Evolutionary conservation across 1,284 basidiomycete species (phyloP).

Genomic region (Cryptococcus sp.): DNA sequence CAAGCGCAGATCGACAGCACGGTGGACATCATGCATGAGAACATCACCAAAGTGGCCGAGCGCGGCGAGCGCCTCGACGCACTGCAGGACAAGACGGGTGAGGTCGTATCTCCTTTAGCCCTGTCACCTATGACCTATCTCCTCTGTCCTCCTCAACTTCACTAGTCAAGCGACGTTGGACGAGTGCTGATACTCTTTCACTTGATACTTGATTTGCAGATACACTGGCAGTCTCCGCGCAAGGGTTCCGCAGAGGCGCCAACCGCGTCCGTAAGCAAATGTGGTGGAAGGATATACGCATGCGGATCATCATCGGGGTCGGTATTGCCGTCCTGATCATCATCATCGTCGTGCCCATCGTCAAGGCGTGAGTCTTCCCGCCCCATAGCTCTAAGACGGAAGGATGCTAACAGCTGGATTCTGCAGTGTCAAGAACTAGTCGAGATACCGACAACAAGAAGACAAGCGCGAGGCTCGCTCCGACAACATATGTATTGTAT

Average conservation of each 20-base stretch:
- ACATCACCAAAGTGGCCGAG: conserved; percentile 91
- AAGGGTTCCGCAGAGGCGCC: conserved; percentile 95
- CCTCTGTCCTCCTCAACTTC: too few relatives aligned
- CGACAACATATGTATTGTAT: too few relatives aligned
- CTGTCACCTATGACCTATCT: too few relatives aligned
- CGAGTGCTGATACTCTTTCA: too few relatives aligned
- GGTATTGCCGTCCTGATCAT: conserved; percentile 84
- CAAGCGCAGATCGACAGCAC: conserved; percentile 94
- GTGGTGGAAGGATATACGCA: conserved; percentile 94
- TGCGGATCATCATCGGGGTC: conserved; percentile 66
- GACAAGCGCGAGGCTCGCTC: too few relatives aligned
- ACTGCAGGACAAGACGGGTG: conserved; percentile 97
- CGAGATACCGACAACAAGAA: not conserved
- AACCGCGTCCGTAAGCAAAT: conserved; percentile 96
- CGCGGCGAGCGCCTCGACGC: conserved; percentile 91
- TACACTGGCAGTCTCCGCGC: conserved; percentile 96
- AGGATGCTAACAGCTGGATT: not conserved
- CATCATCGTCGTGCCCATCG: conserved; percentile 90
- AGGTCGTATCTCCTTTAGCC: conserved; percentile 33
- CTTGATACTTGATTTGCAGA: conserved; percentile 59
- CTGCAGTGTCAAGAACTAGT: conserved; percentile 7
- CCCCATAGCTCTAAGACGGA: not conserved
- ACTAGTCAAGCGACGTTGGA: too few relatives aligned
- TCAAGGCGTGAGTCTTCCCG: conserved; percentile 63
- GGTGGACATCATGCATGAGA: conserved; percentile 89